phyloP scores from a whole-genome alignment of 139 green algal species.

The Chlamydomonas eustigma region DNA sequence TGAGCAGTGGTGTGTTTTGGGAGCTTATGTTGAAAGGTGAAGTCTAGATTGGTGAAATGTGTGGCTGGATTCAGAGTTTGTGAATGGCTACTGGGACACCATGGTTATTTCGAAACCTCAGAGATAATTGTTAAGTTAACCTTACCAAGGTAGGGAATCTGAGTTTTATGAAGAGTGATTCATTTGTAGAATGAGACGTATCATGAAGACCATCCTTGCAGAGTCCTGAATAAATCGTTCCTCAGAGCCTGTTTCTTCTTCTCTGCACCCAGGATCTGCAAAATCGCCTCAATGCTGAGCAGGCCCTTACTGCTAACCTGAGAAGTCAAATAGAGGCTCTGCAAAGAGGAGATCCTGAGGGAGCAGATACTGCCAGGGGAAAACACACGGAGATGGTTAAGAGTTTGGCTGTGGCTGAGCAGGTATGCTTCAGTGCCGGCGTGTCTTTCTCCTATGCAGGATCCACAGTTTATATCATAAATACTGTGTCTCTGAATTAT shows the following conservation, averaged over 20 bases:
- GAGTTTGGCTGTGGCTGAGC: not conserved
- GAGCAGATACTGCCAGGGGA: not conserved
- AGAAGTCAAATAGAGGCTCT: not conserved
- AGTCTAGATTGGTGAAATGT: no score
- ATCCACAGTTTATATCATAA: no score
- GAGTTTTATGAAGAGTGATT: no score
- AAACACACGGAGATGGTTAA: not conserved
- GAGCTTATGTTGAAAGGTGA: no score
- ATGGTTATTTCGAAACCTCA: no score
- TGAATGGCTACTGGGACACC: no score
- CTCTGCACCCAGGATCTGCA: not conserved
- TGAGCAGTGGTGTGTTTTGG: not conserved
- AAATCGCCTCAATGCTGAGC: not conserved
- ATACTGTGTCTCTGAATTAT: no score
- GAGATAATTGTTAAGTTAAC: no score
- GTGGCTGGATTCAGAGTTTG: no score
- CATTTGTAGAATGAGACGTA: no score
- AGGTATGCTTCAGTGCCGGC: not conserved
- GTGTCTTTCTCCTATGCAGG: not conserved
- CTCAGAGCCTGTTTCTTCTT: not conserved
- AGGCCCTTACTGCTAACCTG: not conserved
- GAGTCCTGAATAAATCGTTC: not conserved
- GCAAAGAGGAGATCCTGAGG: not conserved
- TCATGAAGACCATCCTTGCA: no score
- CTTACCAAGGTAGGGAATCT: no score